Percentiles rank a stretch among this genome's conserved stretches.
These are phyloP conservation scores for Zygotorulaspora danielsina DNA, from an alignment of 805 yeast species.

Conservation along the genomic window DNA sequence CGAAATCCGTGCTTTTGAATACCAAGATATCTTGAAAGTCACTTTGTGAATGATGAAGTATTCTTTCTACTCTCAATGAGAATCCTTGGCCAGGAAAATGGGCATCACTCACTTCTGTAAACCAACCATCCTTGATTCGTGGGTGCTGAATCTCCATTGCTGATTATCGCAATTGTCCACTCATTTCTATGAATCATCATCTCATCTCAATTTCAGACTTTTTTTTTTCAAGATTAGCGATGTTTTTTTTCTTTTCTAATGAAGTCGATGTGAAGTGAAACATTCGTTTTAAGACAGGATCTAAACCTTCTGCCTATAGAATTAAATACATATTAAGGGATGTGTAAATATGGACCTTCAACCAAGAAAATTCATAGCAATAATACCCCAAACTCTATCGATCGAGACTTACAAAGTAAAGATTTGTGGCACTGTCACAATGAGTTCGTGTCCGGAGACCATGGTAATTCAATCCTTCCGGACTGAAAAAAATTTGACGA, in stretches of 20 bases:
- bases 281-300: no score
- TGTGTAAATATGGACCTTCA: no score
- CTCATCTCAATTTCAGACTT: slow-evolving; percentile 6
- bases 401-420: no score
- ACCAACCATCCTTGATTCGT: slow-evolving; percentile 64
- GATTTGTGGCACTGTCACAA: no score
- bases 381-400: no score
- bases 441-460: slow-evolving; percentile 10
- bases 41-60: slow-evolving; percentile 64
- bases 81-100: slow-evolving; percentile 87
- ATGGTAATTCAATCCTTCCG: slow-evolving; percentile 2
- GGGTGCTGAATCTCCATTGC: slow-evolving; percentile 15
- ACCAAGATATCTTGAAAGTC: slow-evolving; percentile 78
- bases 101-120: slow-evolving; percentile 65
- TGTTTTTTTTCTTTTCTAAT: neutral
- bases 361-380: no score
- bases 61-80: slow-evolving; percentile 53
- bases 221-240: neutral
- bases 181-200: neutral
- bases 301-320: no score
- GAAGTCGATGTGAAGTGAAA: no score
- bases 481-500: slow-evolving; percentile 13
- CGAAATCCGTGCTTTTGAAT: slow-evolving; percentile 69
- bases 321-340: no score
- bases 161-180: no score